These are phyloP conservation scores for Bothriochloa decipiens DNA, from an alignment of 176 grass and related monocot species.

Conservation along the genomic window DNA sequence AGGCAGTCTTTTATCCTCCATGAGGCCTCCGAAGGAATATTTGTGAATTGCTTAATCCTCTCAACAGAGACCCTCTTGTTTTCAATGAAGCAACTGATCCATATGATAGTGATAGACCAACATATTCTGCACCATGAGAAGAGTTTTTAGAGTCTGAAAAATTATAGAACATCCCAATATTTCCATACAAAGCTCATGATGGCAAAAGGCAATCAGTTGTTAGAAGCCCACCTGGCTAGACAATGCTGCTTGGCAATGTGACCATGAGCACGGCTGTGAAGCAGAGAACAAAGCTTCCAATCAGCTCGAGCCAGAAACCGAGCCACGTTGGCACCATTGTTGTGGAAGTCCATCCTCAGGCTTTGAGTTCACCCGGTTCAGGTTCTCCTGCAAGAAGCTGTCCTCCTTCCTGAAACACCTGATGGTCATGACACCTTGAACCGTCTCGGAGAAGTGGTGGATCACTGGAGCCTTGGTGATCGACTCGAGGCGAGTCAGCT, in stretches of 20 bases:
- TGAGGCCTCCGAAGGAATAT: constrained; percentile 75
- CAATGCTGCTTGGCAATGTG: constrained; percentile 71
- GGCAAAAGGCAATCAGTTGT: not conserved
- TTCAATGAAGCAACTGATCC: constrained; percentile 94
- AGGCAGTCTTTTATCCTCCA: constrained; percentile 84
- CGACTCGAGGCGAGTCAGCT: constrained; percentile 88
- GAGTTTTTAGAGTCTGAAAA: not conserved
- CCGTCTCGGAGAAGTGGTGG: constrained; percentile 98
- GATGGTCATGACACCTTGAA: constrained; percentile 90
- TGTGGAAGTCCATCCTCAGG: constrained; percentile 97
- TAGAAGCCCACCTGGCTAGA: constrained; percentile 66
- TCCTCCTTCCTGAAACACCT: constrained; percentile 88
- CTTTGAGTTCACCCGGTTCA: constrained; percentile 89
- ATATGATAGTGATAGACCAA: constrained; percentile 94
- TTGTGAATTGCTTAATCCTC: constrained; percentile 96
- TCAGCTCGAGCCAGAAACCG: constrained; percentile 80
- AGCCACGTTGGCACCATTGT: constrained; percentile 96
- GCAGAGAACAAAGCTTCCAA: constrained; percentile 84
- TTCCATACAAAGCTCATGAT: not conserved
- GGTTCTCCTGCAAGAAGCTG: constrained; percentile 72
- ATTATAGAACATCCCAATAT: not conserved
- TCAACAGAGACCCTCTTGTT: constrained; percentile 96
- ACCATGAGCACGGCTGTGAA: constrained; percentile 89
- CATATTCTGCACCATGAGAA: constrained; percentile 67
- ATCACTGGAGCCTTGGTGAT: constrained; percentile 99